Base-by-base conservation (phyloP, 345 rosid genomes). In the Microthlaspi erraticum region DNA sequence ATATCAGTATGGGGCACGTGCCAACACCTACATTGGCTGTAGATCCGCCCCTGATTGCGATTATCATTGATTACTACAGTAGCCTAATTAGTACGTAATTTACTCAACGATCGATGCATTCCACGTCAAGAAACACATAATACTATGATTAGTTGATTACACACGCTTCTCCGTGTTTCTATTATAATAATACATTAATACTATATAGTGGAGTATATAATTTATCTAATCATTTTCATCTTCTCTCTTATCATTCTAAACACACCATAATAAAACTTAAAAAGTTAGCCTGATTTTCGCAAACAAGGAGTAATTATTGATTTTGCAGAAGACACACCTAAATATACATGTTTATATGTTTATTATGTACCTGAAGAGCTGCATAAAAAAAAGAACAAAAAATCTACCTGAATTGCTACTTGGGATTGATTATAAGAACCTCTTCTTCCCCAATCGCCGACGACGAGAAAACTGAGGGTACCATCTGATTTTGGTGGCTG, bases 371-470 rank as follows among this genome's bases (percentile, higher is more conserved):
- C 20, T 18, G 4, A 26, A 26, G 29, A 26, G 29, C 29, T 26
- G 29, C 29, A 26, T 26, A 26, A 3, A 26, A 26, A 26, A 26
- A 26, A 26, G 4, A 3, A 26, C 4, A 26, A 26, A 26, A 1
- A 26, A 26, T 26, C 29, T 62, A 89, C 96, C 96, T 90, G 87
- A 75, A 50, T 48, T 64, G 96, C 93, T 26, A 87, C 93, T 32
- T 70, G 57, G 6, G 91, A 83, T 62, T 90, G 96, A 32, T 90
- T 90, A 72, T 56, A 86, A 26, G 52, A 26, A 26, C 93, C 93
- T 71, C 75, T 67, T 74, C 96, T 79, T 55, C 93, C 96, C 96
- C 93, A 90, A 32, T 90, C 96, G 42, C 96, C 91, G 46, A 86
- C 80, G 9, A 90, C 96, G 62, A 90, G 66, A 75, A 87, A 77